Evolutionary conservation across 164 flowering plant species (phyloP), one percentile per base, ranked within the genome.

Genomic region (Sedum album): DNA sequence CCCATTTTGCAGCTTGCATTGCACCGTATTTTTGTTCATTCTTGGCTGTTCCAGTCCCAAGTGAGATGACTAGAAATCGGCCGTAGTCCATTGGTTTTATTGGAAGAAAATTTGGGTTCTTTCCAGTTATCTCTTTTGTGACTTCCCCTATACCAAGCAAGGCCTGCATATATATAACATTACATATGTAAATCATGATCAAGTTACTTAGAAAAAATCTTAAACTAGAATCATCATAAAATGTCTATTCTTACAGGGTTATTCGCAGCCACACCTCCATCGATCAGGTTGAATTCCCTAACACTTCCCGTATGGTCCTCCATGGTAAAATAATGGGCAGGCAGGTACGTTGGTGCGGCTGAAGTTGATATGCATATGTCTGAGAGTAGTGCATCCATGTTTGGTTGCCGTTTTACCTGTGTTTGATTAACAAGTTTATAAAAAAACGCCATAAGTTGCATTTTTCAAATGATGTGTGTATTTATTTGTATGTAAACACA

Each of bases 1-100:
- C 82, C 91, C 88, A 86, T 49, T 65, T 75, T 38, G 83, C 69
- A 55, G 80, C 82, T 18, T 14, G 38, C 0, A 70, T 63, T 11
- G 86, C 82, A 49, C 35, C 76, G 60, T 85, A 83, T 41, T 76
- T 79, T 64, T 67, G 73, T 60, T 73, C 80, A 0, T 55, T 66
- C 68, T 79, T 78, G 23, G 81, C 69, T 0, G 73, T 6, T 2
- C 90, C 88, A 0, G 87, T 83, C 13, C 88, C 90, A 1, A 86
- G 69, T 15, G 89, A 85, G 44, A 83, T 65, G 25, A 85, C 82
- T 60, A 83, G 61, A 76, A 75, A 71, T n/a, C 69, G 69, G 28
- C 65, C 68, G 70, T 66, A 41, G 53, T 81, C 81, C 74, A 72
- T 69, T 6, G 82, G 80, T 30, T 74, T 36, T 28, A 73, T 73